phyloP scores from a whole-genome alignment of 805 yeast genomes.

The Sungouiozyma ichnusensis region DNA sequence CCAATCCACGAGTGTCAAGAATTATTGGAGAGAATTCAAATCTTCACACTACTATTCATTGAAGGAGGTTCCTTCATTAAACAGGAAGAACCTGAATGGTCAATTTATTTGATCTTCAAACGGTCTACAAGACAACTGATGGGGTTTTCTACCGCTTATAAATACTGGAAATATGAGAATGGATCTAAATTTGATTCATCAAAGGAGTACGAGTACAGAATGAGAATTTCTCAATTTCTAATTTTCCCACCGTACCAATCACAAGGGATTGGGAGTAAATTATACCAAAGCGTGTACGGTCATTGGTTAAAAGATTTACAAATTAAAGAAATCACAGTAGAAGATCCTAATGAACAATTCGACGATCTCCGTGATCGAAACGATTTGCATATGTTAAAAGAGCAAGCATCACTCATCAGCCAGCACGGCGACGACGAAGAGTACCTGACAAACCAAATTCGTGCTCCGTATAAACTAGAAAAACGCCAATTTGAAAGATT shows the following conservation, averaged over 20 bases:
- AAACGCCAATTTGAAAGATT: constrained; percentile 68
- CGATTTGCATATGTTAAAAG: constrained; percentile 48
- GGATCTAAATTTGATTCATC: constrained; percentile 28
- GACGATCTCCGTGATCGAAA: constrained; percentile 82
- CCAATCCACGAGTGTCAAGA: constrained; percentile 13
- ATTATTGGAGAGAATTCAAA: constrained; percentile 48
- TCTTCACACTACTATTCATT: constrained; percentile 72
- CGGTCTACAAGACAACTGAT: constrained; percentile 36
- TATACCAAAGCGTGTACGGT: constrained; percentile 48
- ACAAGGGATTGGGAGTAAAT: constrained; percentile 53
- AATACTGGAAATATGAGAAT: constrained; percentile 68
- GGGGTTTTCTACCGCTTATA: constrained; percentile 78
- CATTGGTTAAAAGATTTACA: constrained; percentile 43
- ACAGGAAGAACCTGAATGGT: constrained; percentile 68
- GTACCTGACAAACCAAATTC: constrained; percentile 34
- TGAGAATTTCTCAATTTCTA: constrained; percentile 79
- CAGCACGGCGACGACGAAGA: constrained; percentile 5
- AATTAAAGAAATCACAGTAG: constrained; percentile 72
- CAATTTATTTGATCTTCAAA: constrained; percentile 45
- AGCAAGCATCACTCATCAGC: constrained; percentile 11
- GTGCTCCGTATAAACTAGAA: constrained; percentile 47
- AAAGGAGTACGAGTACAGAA: constrained; percentile 32
- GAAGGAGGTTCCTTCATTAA: constrained; percentile 93
- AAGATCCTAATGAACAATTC: constrained; percentile 88
- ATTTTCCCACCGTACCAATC: constrained; percentile 79